Percentiles rank a stretch among this genome's conserved stretches.
Evolutionary conservation across 805 yeast genomes (phyloP).

Genomic region (Yamadazyma ubonensis): DNA sequence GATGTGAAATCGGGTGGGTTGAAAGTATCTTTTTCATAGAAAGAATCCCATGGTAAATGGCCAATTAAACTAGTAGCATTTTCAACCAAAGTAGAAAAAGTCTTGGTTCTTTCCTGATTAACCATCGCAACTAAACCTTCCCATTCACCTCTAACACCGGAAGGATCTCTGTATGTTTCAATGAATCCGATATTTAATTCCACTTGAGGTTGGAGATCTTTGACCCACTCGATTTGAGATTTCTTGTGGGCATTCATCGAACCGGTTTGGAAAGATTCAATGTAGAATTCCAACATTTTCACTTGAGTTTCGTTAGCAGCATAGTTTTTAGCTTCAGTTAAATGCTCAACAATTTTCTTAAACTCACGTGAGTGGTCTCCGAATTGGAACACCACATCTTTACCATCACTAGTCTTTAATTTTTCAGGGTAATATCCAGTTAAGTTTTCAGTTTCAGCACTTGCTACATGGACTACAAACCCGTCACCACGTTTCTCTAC

Average conservation of each 20-base stretch:
- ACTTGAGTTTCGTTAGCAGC: conserved; percentile 74
- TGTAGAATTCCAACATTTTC: conserved; percentile 64
- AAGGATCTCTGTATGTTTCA: conserved; percentile 90
- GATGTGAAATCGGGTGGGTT: conserved; percentile 93
- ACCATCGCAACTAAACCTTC: conserved; percentile 90
- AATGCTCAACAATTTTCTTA: conserved; percentile 51
- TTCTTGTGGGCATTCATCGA: conserved; percentile 82
- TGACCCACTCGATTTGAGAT: conserved; percentile 85
- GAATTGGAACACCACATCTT: conserved; percentile 52
- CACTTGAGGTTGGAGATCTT: conserved; percentile 72
- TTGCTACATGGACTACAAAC: conserved; percentile 68
- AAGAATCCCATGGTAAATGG: conserved; percentile 73
- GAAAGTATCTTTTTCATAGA: conserved; percentile 79
- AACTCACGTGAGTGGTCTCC: conserved; percentile 80
- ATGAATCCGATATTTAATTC: conserved; percentile 84
- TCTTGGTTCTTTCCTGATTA: conserved; percentile 80
- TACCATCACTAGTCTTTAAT: conserved; percentile 32
- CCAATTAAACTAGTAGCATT: conserved; percentile 64
- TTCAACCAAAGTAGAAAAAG: conserved; percentile 67
- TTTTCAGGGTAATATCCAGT: conserved; percentile 53
- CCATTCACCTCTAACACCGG: conserved; percentile 93
- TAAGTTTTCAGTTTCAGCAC: conserved; percentile 50
- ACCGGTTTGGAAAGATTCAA: conserved; percentile 73
- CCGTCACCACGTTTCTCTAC: conserved; percentile 53
- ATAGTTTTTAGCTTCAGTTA: conserved; percentile 54